Evolutionary conservation across 2,329 filamentous ascomycete genomes (phyloP), one percentile per base, ranked within the genome.

Genomic region (Cladosporium sp.): DNA sequence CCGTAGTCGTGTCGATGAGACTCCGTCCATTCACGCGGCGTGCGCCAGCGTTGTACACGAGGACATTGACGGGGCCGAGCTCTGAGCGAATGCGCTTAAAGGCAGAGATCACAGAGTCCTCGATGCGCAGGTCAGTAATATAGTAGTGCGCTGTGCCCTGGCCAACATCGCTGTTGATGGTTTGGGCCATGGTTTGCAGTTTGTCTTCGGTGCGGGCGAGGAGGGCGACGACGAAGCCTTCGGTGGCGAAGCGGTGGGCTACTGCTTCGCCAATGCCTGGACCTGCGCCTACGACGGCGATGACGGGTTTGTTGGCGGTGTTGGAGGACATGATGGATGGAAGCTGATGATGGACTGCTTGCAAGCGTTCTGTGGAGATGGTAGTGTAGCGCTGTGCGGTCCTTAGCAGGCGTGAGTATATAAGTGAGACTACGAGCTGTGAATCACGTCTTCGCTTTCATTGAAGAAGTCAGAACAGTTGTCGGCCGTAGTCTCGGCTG

Each of bases 261-360:
- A 72, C 70, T 21, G 70, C 70, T 67, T 72, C 70, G 57, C 70
- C 70, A 32, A 72, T 72, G 7, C 70, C 70, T 58, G 70, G 70
- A 13, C 70, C 70, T 30, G 70, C 70, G 39, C 70, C 70, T 21
- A 72, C 70, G 51, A 72, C 68, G 16, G 70, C 70, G 34, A 71
- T 69, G 53, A 66, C 66, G 5, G 68, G 70, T 57, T 36, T 57
- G 49, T 68, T 69, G 30, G 63, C 11, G 23, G 53, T 34, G 64
- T 72, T 72, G 49, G 39, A 43, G 36, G 67, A 69, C 67, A 69
- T 69, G 3, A 7, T 58, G 14, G 25, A 30, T 49, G n/a, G 8
- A 23, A 39, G 16, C 1, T 21, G 25, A n/a, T 56, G 25, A 30
- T 28, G 23, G 34, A 39, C 4, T 39, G 16, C 4, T 18, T 18